phyloP scores from a whole-genome alignment of 2,329 filamentous ascomycete genomes.

The Achaetomium macrosporum region DNA sequence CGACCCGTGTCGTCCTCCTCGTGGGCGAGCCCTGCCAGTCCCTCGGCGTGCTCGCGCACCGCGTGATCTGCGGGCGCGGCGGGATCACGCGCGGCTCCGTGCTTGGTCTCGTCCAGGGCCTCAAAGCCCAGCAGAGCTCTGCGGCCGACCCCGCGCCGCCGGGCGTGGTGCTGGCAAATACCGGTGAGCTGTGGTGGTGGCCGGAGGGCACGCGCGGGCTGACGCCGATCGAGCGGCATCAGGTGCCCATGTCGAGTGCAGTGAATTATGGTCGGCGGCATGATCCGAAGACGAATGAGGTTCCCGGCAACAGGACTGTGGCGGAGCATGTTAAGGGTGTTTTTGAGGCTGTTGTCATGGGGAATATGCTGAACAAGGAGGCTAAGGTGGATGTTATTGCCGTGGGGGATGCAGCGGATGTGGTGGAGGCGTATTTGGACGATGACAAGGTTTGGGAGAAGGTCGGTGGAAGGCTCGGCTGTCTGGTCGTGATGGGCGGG shows the following conservation, averaged over 20 bases:
- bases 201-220: conserved; percentile 56
- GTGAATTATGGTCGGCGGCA: conserved; percentile 52
- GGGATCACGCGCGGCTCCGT: conserved; percentile 67
- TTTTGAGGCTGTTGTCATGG: conserved; percentile 56
- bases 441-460: conserved; percentile 44
- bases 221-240: conserved; percentile 50
- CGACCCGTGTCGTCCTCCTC: conserved; percentile 63
- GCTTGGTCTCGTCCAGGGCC: conserved; percentile 52
- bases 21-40: conserved; percentile 69
- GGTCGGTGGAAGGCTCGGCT: conserved; percentile 40
- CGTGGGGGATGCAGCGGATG: conserved; percentile 60
- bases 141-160: conserved; percentile 35
- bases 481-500: conserved; percentile 47
- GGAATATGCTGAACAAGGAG: conserved; percentile 37
- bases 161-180: conserved; percentile 70
- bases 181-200: conserved; percentile 73
- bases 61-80: conserved; percentile 56
- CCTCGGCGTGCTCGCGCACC: conserved; percentile 68
- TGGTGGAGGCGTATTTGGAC: conserved; percentile 54
- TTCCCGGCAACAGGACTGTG: conserved; percentile 53
- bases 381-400: conserved; percentile 65
- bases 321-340: conserved; percentile 60
- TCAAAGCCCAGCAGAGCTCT: conserved; percentile 35
- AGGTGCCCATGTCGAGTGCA: conserved; percentile 56
- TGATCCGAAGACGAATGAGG: conserved; percentile 50